Conservation (phyloP, 768 basidiomycete species). For the Mycena haematopus region DNA sequence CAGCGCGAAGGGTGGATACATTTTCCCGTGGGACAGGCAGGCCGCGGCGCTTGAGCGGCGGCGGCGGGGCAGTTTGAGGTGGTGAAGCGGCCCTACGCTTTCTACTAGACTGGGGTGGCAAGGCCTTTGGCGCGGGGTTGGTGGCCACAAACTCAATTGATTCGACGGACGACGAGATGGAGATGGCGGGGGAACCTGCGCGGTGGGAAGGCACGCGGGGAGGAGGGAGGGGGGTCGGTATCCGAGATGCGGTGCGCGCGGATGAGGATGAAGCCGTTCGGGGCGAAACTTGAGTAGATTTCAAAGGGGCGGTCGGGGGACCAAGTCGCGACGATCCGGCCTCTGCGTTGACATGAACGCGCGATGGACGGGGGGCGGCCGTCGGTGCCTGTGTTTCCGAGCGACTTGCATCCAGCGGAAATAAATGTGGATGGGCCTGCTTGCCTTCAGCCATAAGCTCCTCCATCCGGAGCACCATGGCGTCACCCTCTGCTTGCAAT, state of each 20-base stretch:
- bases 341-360: slow-evolving; percentile 14
- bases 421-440: not conserved
- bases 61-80: not conserved
- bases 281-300: not conserved
- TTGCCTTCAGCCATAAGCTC: slow-evolving; percentile 1
- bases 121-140: not conserved
- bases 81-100: slow-evolving; percentile 19
- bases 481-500: not conserved
- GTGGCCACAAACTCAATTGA: not conserved
- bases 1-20: too few relatives aligned
- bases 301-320: not conserved
- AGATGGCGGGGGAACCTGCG: slow-evolving; percentile 2
- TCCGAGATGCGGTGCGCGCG: not conserved
- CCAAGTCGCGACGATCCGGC: slow-evolving; percentile 19
- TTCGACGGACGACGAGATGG: not conserved
- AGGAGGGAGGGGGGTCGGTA: not conserved
- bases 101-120: not conserved
- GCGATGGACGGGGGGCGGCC: slow-evolving; percentile 4
- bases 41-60: slow-evolving; percentile 2
- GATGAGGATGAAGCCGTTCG: not conserved
- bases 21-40: too few relatives aligned
- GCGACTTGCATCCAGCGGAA: not conserved
- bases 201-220: not conserved
- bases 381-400: not conserved
- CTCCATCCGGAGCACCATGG: slow-evolving; percentile 8